Base-by-base conservation (phyloP, 257 asterid genomes). In the Echites panduratus region DNA sequence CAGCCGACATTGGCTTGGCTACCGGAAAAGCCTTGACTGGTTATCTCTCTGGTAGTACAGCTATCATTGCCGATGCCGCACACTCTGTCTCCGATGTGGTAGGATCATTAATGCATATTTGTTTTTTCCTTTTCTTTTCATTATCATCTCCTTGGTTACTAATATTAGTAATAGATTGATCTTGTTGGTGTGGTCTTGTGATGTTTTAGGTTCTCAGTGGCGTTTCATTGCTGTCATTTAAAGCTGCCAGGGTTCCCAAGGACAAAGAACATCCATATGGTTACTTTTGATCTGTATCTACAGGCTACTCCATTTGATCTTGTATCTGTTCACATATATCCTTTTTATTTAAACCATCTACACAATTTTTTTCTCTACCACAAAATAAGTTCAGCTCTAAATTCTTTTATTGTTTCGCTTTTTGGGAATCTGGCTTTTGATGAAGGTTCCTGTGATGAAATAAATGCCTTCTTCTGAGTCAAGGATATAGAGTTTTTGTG, bases 251-350 rank as follows among this genome's bases (percentile, higher is more conserved):
- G 84, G 89, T 85, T 57, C 99, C 98, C 7, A 92, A 90, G 91
- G 99, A 95, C 88, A 95, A 95, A 85, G 99, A 95, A 80, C 99
- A 95, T 84, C 98, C 98, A 84, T 92, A 92, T 85, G 99, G 99
- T 95, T 88, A 79, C 90, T 82, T 86, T 90, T 89, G 86, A 86
- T 90, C 93, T 79, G 96, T 88, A 85, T 85, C 87, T 88, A 83
- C 89, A 78, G 81, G 32, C 79, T 88, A 71, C 86, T 77, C 81
- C 38, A 76, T 87, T 83, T 70, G 73, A 26, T 47, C 27, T 57
- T 19, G 26, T 38, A 32, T 24, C 40, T 64, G 63, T 53, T 61
- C 47, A 44, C 22, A n/a, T 73, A 49, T 57, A 24, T 57, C 56
- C n/a, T 57, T 24, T 47, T 65, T 32, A 54, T 32, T 43, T 32